Percentiles rank a stretch among this genome's conserved stretches.
phyloP scores from a whole-genome alignment of 352 stramenopile species.

The Pythium grandisporangium region DNA sequence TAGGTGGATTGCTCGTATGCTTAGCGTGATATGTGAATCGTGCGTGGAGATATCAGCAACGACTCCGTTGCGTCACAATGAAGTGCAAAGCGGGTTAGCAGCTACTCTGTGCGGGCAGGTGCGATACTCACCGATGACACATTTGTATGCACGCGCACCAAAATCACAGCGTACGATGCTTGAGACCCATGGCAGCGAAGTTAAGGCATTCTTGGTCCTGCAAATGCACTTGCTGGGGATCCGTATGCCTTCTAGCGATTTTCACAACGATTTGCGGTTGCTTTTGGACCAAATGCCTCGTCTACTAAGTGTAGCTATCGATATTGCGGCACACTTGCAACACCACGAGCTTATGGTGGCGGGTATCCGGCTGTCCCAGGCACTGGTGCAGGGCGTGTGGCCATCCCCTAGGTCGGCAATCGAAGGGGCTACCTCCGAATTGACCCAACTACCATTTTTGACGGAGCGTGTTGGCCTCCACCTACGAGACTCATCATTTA shows the following conservation, averaged over 20 bases:
- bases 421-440: slow-evolving; percentile 4
- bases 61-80: slow-evolving; percentile 95
- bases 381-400: slow-evolving; percentile 45
- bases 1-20: slow-evolving; percentile 9
- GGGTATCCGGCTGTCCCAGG: slow-evolving; percentile 44
- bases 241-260: slow-evolving; percentile 96
- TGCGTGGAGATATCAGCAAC: slow-evolving; percentile 93
- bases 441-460: slow-evolving; percentile 41
- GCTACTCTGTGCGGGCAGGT: slow-evolving; percentile 45
- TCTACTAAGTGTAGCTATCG: slow-evolving; percentile 90
- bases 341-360: slow-evolving; percentile 37
- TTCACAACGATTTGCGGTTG: slow-evolving; percentile 94
- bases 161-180: slow-evolving; percentile 53
- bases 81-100: slow-evolving; percentile 85
- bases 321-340: slow-evolving; percentile 72
- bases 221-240: slow-evolving; percentile 92
- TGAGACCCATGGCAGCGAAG: slow-evolving; percentile 66
- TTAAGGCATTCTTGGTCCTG: slow-evolving; percentile 87
- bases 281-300: slow-evolving; percentile 95
- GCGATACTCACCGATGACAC: slow-evolving; percentile 42
- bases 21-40: slow-evolving; percentile 53
- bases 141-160: slow-evolving; percentile 27
- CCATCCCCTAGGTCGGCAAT: no score
- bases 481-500: slow-evolving; percentile 16
- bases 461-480: slow-evolving; percentile 15